These are phyloP conservation scores for Mycena metata DNA, from an alignment of 768 basidiomycete genomes.

Conservation along the genomic window DNA sequence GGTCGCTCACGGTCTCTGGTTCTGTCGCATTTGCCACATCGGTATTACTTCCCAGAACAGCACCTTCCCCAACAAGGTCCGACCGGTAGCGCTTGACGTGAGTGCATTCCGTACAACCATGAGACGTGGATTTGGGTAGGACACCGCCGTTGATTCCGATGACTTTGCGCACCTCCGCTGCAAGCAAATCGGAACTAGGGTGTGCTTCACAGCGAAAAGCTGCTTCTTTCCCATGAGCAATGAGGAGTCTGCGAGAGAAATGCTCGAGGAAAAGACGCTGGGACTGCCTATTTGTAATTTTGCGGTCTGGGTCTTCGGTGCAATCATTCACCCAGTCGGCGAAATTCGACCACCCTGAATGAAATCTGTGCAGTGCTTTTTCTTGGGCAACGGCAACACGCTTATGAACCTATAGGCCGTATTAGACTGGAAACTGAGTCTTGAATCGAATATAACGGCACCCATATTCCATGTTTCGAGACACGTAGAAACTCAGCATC, in stretches of 20 bases:
- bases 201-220: slow-evolving; percentile 35
- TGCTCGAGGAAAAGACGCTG: slow-evolving; percentile 29
- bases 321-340: too few relatives aligned
- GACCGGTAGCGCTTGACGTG: slow-evolving; percentile 23
- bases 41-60: background rate
- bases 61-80: background rate
- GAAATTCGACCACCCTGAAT: too few relatives aligned
- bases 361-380: too few relatives aligned
- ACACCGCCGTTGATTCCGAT: slow-evolving; percentile 40
- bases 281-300: too few relatives aligned
- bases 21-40: slow-evolving; percentile 15
- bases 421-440: too few relatives aligned
- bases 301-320: too few relatives aligned
- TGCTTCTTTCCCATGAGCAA: slow-evolving; percentile 42
- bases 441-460: too few relatives aligned
- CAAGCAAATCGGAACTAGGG: slow-evolving; percentile 24
- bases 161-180: slow-evolving; percentile 17
- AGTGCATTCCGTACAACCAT: slow-evolving; percentile 26
- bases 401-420: too few relatives aligned
- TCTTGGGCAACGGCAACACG: too few relatives aligned
- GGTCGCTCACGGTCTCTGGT: too few relatives aligned
- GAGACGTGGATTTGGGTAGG: background rate
- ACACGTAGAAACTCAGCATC: too few relatives aligned
- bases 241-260: slow-evolving; percentile 38
- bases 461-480: too few relatives aligned